These are phyloP conservation scores for Penicillium sp. DNA, from an alignment of 2,329 filamentous ascomycete genomes.

Conservation along the genomic window DNA sequence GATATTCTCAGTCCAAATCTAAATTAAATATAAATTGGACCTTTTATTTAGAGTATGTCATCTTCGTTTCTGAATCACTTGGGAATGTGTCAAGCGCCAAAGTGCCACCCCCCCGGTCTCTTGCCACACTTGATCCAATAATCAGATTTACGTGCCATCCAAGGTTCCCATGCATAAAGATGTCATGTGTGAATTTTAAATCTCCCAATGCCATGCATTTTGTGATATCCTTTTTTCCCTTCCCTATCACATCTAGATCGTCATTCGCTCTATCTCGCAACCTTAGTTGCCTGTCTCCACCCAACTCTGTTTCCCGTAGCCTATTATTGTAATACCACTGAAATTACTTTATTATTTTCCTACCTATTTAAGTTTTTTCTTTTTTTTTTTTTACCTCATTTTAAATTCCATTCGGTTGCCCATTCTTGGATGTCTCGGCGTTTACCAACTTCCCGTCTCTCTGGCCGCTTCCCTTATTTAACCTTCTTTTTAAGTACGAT, in stretches of 20 bases:
- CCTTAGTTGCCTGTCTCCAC: conserved; percentile 20
- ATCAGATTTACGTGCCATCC: conserved; percentile 2
- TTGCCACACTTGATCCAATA: conserved; percentile 9
- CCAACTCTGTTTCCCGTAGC: conserved; percentile 16
- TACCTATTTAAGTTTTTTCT: too few relatives aligned
- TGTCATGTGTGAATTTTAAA: conserved; percentile 3
- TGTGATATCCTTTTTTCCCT: conserved; percentile 1
- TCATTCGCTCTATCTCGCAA: conserved; percentile 20
- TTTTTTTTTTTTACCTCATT: conserved; percentile 2
- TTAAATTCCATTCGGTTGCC: conserved; percentile 1
- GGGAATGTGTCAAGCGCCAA: neutral
- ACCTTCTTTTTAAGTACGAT: conserved; percentile 27
- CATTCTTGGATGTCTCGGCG: conserved; percentile 21
- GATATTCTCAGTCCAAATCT: too few relatives aligned
- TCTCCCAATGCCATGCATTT: conserved; percentile 2
- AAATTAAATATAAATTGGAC: conserved; percentile 6
- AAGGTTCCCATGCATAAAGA: conserved; percentile 19
- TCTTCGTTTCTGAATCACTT: too few relatives aligned
- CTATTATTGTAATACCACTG: conserved; percentile 15
- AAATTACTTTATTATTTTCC: too few relatives aligned
- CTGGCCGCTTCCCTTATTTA: conserved; percentile 23
- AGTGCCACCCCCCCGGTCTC: conserved; percentile 4
- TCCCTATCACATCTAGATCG: conserved; percentile 13
- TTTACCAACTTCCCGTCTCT: conserved; percentile 21
- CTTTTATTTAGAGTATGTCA: conserved; percentile 9